phyloP scores from a whole-genome alignment of 1,284 basidiomycete genomes.

The Moniliophthora roreri region DNA sequence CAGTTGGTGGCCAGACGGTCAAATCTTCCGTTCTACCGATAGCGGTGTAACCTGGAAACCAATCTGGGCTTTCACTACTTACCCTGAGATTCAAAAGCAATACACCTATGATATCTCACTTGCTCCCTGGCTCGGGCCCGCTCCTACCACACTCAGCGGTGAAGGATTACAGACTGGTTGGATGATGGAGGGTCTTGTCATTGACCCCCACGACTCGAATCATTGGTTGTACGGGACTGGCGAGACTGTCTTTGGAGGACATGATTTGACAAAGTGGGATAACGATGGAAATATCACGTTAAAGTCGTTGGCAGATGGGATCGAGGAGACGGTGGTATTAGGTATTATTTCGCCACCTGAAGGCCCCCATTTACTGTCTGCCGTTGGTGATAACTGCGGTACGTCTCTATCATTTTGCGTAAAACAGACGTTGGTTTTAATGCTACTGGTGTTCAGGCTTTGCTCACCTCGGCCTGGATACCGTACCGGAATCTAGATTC shows the following conservation, averaged over 20 bases:
- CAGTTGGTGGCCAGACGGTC: constrained; percentile 65
- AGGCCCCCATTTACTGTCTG: constrained; percentile 53
- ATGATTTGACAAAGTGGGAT: constrained; percentile 47
- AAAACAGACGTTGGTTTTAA: neutral
- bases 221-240: constrained; percentile 59
- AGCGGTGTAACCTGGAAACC: constrained; percentile 47
- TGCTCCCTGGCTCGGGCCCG: constrained; percentile 46
- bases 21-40: constrained; percentile 61
- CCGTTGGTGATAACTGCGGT: constrained; percentile 58
- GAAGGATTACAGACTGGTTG: constrained; percentile 30
- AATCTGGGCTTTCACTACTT: constrained; percentile 53
- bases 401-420: constrained; percentile 7
- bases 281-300: constrained; percentile 56
- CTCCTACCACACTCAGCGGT: constrained; percentile 29
- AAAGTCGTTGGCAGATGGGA: constrained; percentile 58
- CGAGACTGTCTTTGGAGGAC: constrained; percentile 58
- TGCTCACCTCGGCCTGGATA: constrained; percentile 48
- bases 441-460: constrained; percentile 36
- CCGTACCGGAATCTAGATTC: constrained; percentile 40
- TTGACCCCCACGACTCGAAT: constrained; percentile 51
- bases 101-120: constrained; percentile 42
- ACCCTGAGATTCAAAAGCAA: constrained; percentile 45
- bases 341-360: constrained; percentile 24
- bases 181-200: constrained; percentile 39
- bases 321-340: constrained; percentile 62